Base-by-base conservation (phyloP, 2,329 filamentous ascomycete genomes). In the Aspergillus sp. region DNA sequence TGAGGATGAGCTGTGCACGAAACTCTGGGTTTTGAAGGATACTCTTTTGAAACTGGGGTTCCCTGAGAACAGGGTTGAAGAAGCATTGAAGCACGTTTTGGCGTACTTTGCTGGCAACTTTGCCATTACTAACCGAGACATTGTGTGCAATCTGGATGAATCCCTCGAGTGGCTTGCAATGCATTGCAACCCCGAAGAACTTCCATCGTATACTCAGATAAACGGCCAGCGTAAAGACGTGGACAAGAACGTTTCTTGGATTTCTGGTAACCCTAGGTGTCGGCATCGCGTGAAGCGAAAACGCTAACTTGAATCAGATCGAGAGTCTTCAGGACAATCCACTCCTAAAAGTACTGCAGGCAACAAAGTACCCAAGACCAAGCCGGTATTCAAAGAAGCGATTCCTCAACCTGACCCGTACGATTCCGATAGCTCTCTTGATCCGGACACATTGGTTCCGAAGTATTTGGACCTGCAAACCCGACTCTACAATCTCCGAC, bases 141-240 rank as follows among this genome's bases (percentile, higher is more conserved):
- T 82, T 44, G 83, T 92, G 14, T 96, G 91, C 90, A 92, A 93
- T 9, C 77, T 98, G 37, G 89, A 96, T 60, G 93, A 96, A 74
- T 87, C 90, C 24, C 73, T 99, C 19, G 91, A 97, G 66, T 96
- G 92, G 91, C 82, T 98, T 54, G 90, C 91, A n/a, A 80, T 90
- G 63, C 85, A 95, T 70, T 90, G 88, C 66, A 77, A 82, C 14
- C 77, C 81, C 61, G 83, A 86, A 1, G 88, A 93, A 65, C 80
- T 93, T 37, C 89, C 89, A 6, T 82, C 86, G 47, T 96, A 95
- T 71, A 86, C 89, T 19, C 81, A 79, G 56, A 66, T 66, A 51
- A 69, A 64, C 47, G 49, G 64, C 35, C 68, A 68, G 17, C 66
- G 64, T 55, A 72, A 69, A 61, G 67, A 70, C 24, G 58, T 62